A percentile compares a stretch with the other conserved stretches of the same genome.
Conservation (phyloP, 352 stramenopile species). For the Globisporangium yorkense region DNA sequence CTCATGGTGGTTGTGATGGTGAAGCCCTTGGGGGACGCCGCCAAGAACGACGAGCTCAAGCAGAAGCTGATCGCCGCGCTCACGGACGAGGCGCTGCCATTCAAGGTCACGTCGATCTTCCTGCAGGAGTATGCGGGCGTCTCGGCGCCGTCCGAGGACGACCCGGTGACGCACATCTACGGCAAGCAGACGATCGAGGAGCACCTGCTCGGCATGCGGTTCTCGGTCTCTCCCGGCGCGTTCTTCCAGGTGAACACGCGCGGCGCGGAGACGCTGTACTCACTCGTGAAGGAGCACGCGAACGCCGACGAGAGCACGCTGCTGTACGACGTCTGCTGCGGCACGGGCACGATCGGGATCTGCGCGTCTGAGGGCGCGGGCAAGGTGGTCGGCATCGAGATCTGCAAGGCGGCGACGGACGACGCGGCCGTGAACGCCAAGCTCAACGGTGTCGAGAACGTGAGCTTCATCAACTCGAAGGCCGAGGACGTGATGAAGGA, state of each 20-base stretch:
- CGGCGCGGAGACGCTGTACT: slow-evolving; percentile 94
- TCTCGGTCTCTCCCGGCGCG: slow-evolving; percentile 87
- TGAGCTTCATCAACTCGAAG: slow-evolving; percentile 89
- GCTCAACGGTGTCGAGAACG: slow-evolving; percentile 83
- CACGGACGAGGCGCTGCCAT: slow-evolving; percentile 27
- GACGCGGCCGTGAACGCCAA: slow-evolving; percentile 85
- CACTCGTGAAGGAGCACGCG: slow-evolving; percentile 89
- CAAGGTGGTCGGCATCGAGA: slow-evolving; percentile 85
- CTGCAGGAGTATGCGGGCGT: slow-evolving; percentile 91
- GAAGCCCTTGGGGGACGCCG: slow-evolving; percentile 36
- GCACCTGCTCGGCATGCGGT: slow-evolving; percentile 81
- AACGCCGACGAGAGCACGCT: slow-evolving; percentile 73
- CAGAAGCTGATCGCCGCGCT: slow-evolving; percentile 39
- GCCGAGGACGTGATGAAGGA: slow-evolving; percentile 88
- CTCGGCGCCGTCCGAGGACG: slow-evolving; percentile 82
- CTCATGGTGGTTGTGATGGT: slow-evolving; percentile 81
- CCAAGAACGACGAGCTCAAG: slow-evolving; percentile 35
- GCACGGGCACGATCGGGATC: slow-evolving; percentile 97
- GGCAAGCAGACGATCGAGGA: slow-evolving; percentile 78
- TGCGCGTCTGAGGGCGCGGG: slow-evolving; percentile 78
- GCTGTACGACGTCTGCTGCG: slow-evolving; percentile 98
- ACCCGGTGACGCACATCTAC: slow-evolving; percentile 79
- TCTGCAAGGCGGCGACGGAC: slow-evolving; percentile 88
- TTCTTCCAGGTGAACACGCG: slow-evolving; percentile 97
- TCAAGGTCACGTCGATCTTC: slow-evolving; percentile 86